These are phyloP conservation scores for Yarrowia sp. DNA, from an alignment of 805 yeast species.

Conservation along the genomic window DNA sequence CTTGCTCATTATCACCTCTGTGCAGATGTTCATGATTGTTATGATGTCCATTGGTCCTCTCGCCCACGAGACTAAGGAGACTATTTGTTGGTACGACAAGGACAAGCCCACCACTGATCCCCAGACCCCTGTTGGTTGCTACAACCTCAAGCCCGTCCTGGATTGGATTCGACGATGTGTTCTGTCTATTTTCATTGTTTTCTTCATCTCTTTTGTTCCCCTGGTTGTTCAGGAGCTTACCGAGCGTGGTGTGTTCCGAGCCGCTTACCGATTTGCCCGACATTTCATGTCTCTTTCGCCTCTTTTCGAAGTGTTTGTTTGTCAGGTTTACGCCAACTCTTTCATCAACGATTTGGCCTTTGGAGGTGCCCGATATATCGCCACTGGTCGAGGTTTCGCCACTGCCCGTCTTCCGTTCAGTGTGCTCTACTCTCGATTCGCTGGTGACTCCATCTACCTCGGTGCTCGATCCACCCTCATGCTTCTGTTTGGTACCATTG, in stretches of 20 bases:
- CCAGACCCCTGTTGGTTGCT: constrained; percentile 77
- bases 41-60: constrained; percentile 77
- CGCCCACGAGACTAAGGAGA: constrained; percentile 58
- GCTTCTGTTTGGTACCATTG: constrained; percentile 67
- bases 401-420: constrained; percentile 74
- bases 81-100: constrained; percentile 58
- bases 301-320: constrained; percentile 88
- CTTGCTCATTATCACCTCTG: constrained; percentile 77
- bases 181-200: constrained; percentile 85
- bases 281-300: constrained; percentile 85
- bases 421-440: constrained; percentile 70
- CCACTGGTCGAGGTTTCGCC: constrained; percentile 94
- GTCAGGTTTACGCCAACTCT: constrained; percentile 85
- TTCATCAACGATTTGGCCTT: constrained; percentile 70
- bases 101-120: constrained; percentile 70
- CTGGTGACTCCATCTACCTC: constrained; percentile 68
- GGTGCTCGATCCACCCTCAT: constrained; percentile 69
- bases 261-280: constrained; percentile 61
- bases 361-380: constrained; percentile 89
- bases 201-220: constrained; percentile 88
- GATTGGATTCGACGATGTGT: constrained; percentile 89
- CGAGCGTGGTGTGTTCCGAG: constrained; percentile 80
- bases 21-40: constrained; percentile 81
- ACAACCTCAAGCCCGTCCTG: constrained; percentile 77
- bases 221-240: constrained; percentile 80